Evolutionary conservation across 1,139 yeast genomes (phyloP), one percentile per base, ranked within the genome.

Genomic region (Pichia kudriavzevii): DNA sequence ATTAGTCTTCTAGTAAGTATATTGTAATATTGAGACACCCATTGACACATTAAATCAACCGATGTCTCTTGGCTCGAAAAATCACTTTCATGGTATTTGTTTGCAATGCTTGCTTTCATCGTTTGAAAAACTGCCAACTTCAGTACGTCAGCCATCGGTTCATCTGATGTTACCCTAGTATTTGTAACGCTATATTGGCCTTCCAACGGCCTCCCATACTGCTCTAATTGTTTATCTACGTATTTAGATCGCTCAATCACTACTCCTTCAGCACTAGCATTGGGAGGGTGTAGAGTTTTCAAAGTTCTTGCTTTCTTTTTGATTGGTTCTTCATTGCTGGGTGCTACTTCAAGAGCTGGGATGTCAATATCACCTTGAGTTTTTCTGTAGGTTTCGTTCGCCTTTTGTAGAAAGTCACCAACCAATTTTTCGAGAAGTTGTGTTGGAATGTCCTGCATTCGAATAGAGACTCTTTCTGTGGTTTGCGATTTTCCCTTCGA

Each of bases 11-110:
- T 49, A 6, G 69, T 55, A 34, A 80, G 44, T 20, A 64, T 63
- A 43, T 68, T 61, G 49, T 83, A 59, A 50, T 74, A 77, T 15
- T 60, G 59, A 29, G 67, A 63, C 2, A 79, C 67, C 44, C 75
- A 55, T 15, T 66, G 62, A 3, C 72, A 56, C 30, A 77, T 39
- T 36, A 67, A 67, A 26, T 63, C 62, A 28, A 77, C 48, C 21
- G 76, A 13, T 14, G 19, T 24, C 7, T 30, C 14, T 6, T 18
- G 22, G 5, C 36, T 28, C 9, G 11, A 4, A 3, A 31, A 14
- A 2, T 25, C 31, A 11, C 9, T 9, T 10, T 36, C 30, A 15
- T 22, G 32, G 25, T 23, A 11, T 20, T 36, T 28, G 9, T 12
- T 28, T 25, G 27, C 28, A 16, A 39, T 34, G 23, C 43, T 39